Evolutionary conservation across 176 grass and related monocot species (phyloP).

Genomic region (Oryza punctata): DNA sequence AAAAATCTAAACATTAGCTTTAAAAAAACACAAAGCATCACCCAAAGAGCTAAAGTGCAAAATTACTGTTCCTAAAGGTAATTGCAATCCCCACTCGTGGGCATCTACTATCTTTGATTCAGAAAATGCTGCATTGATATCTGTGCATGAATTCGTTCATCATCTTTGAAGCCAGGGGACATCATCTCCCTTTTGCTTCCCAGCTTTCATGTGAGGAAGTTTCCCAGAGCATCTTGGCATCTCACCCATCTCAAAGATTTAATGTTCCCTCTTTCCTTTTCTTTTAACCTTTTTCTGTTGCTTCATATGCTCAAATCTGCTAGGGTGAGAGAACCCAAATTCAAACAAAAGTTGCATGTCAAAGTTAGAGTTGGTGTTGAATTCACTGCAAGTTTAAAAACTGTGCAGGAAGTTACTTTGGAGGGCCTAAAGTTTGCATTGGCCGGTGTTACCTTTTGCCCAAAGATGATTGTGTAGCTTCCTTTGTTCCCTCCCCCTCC

Average conservation of each 20-base stretch:
- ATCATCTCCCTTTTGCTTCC: not conserved
- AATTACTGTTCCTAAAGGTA: slow-evolving; percentile 21
- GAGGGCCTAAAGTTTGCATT: slow-evolving; percentile 22
- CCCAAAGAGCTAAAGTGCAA: slow-evolving; percentile 26
- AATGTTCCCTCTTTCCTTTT: not conserved
- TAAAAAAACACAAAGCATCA: not conserved
- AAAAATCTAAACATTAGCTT: slow-evolving; percentile 3
- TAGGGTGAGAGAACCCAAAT: not conserved
- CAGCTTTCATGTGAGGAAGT: slow-evolving; percentile 20
- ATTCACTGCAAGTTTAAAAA: not conserved
- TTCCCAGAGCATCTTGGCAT: slow-evolving; percentile 16
- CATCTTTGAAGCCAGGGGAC: not conserved
- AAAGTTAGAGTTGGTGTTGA: slow-evolving; percentile 20
- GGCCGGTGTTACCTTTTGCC: slow-evolving; percentile 16
- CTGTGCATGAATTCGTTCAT: not conserved
- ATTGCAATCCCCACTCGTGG: not conserved
- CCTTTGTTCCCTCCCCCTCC: slow-evolving; percentile 20
- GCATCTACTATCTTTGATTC: slow-evolving; percentile 15
- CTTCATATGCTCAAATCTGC: not conserved
- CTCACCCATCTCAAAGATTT: not conserved
- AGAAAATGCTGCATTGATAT: slow-evolving; percentile 12
- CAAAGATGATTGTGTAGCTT: slow-evolving; percentile 31
- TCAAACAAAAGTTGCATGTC: not conserved
- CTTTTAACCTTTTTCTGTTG: too few relatives aligned
- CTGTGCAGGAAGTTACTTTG: not conserved